A percentile compares a stretch with the other conserved stretches of the same genome.
Conservation (phyloP, 176 grass and related monocot species). For the Poa pratensis region DNA sequence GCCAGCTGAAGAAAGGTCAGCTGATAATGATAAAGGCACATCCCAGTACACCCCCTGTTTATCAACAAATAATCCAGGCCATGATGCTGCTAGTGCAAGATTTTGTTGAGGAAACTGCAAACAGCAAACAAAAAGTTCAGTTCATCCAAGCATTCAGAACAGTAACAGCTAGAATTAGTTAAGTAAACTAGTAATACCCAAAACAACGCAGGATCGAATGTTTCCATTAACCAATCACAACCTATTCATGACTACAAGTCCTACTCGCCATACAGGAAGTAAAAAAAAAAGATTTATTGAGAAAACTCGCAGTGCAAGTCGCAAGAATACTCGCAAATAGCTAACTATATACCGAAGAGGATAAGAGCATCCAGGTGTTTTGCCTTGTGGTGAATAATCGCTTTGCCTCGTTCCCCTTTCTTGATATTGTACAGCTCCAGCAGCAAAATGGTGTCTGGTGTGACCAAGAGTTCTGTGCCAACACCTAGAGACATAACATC, state of each 20-base stretch:
- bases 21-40: slow-evolving; percentile 77
- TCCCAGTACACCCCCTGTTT: slow-evolving; percentile 84
- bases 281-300: background rate
- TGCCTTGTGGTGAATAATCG: slow-evolving; percentile 89
- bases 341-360: slow-evolving; percentile 48
- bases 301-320: slow-evolving; percentile 27
- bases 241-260: slow-evolving; percentile 23
- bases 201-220: slow-evolving; percentile 12
- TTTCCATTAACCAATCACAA: slow-evolving; percentile 18
- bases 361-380: slow-evolving; percentile 63
- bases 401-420: slow-evolving; percentile 78
- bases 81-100: slow-evolving; percentile 76
- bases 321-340: slow-evolving; percentile 42
- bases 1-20: slow-evolving; percentile 79
- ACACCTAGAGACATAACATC: slow-evolving; percentile 66
- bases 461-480: slow-evolving; percentile 70
- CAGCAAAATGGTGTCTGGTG: slow-evolving; percentile 63
- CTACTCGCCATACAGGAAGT: slow-evolving; percentile 31
- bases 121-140: slow-evolving; percentile 38
- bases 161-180: slow-evolving; percentile 18
- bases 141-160: slow-evolving; percentile 33
- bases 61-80: slow-evolving; percentile 90
- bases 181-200: slow-evolving; percentile 21
- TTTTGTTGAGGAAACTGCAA: slow-evolving; percentile 75
- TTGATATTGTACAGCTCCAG: slow-evolving; percentile 73